Evolutionary conservation across 2,329 filamentous ascomycete species (phyloP), one percentile per base, ranked within the genome.

Genomic region (Clonostachys rhizophaga): DNA sequence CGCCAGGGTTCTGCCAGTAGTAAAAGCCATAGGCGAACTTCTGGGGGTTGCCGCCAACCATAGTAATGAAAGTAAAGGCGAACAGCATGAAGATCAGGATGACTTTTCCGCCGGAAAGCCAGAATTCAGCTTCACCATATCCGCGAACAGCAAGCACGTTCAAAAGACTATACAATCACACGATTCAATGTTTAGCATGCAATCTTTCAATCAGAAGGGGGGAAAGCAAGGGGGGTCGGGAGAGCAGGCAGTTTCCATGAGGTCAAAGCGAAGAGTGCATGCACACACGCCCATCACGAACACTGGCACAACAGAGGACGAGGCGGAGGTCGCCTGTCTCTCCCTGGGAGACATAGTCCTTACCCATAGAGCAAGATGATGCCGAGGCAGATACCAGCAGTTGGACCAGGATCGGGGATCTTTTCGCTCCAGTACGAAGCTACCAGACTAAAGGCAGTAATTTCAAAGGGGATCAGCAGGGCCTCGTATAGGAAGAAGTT

Each of bases 1-100:
- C 0, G 24, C 79, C 81, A 0, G 83, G 83, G 36, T 79, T 65
- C 47, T 70, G 76, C 85, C 85, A 89, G 60, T 85, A 87, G 39
- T 74, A 65, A 59, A 87, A 87, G 0, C 84, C 84, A 45, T 81
- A 72, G 3, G 74, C 68, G 30, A 76, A 69, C 1, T 71, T 70
- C 4, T 76, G 75, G 0, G 80, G 74, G 2, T 78, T 73, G 33
- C 80, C 80, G 16, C 81, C 81, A 1, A 82, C 68, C 54, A 81
- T 76, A 52, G 83, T 77, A 42, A 83, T 67, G 34, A 84, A 62
- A 12, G 76, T 76, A 56, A 80, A 75, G 44, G 80, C 70, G 49
- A 79, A 79, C 40, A 86, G 64, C 36, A 75, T 74, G 44, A 83
- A 58, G 43, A 85, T 76, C 11, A 85, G 65, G 5, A 78, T 61